Conservation (phyloP, 2,329 filamentous ascomycete genomes). For the Pseudopyrenochaeta lycopersici region DNA sequence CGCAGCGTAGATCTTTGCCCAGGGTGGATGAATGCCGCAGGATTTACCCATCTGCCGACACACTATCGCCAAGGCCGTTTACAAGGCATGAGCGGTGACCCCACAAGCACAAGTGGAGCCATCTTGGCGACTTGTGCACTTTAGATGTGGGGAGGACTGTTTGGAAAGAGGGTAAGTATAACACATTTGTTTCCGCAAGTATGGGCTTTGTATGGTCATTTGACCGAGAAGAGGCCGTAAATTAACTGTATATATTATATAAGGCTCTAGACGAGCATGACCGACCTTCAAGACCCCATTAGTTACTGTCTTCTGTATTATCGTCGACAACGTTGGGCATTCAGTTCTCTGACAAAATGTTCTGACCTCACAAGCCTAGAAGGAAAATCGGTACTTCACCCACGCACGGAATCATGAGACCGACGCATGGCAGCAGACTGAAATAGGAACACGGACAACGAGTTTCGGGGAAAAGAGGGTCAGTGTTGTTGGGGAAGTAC, state of each 20-base stretch:
- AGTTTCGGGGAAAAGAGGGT: neutral
- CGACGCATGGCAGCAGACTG: neutral
- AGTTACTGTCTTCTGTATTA: neutral
- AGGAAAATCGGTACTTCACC: neutral
- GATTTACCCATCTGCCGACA: constrained; percentile 43
- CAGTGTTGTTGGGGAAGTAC: constrained; percentile 10
- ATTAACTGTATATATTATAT: neutral
- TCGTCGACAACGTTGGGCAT: neutral
- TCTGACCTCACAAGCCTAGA: neutral
- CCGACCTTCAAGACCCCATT: too few species aligned
- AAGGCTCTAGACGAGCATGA: too few species aligned
- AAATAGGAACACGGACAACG: neutral
- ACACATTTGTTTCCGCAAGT: neutral
- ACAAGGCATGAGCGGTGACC: constrained; percentile 26
- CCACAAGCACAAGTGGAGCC: constrained; percentile 32
- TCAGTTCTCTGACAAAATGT: neutral
- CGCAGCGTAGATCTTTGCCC: constrained; percentile 21
- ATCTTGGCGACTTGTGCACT: constrained; percentile 30
- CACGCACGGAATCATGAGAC: constrained; percentile 5
- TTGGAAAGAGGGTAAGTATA: constrained; percentile 2
- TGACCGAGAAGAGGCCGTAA: constrained; percentile 1
- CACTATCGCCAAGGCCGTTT: constrained; percentile 20
- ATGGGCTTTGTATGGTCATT: constrained; percentile 1
- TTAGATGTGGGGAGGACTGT: constrained; percentile 37
- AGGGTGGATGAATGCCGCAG: constrained; percentile 21